A percentile compares a stretch with the other conserved stretches of the same genome.
phyloP scores from a whole-genome alignment of 2,329 filamentous ascomycete genomes.

The Colletotrichum limetticola region DNA sequence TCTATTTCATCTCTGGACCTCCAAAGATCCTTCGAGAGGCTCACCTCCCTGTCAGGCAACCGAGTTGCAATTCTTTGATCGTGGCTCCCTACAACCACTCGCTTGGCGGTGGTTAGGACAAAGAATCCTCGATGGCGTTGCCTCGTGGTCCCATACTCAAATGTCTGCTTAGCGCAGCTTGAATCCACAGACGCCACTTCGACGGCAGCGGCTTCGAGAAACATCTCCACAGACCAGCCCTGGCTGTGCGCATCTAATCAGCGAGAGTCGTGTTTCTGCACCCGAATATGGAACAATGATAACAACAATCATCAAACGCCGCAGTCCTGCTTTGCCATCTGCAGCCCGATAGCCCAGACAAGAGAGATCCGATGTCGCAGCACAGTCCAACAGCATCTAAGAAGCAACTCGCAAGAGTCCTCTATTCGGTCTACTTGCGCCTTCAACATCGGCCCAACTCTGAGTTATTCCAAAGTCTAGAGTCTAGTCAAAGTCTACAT shows the following conservation, averaged over 20 bases:
- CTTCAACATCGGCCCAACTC: not conserved
- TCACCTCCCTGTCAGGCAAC: not conserved
- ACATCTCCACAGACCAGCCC: slow-evolving; percentile 5
- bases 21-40: not conserved
- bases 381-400: not conserved
- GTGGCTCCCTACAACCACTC: not conserved
- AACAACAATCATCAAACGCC: not conserved
- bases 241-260: slow-evolving; percentile 21
- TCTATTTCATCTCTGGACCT: not conserved
- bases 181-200: slow-evolving; percentile 2
- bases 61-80: not conserved
- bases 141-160: not conserved
- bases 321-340: not conserved
- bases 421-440: not conserved
- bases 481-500: not conserved
- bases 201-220: slow-evolving; percentile 12
- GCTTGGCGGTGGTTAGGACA: not conserved
- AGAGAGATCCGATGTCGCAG: not conserved
- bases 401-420: not conserved
- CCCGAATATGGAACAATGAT: not conserved
- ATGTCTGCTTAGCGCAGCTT: not conserved
- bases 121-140: not conserved
- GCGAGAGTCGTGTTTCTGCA: slow-evolving; percentile 19
- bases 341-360: not conserved
- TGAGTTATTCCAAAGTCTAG: not conserved